phyloP scores from a whole-genome alignment of 352 stramenopile genomes.

The Phytophthora rubi region DNA sequence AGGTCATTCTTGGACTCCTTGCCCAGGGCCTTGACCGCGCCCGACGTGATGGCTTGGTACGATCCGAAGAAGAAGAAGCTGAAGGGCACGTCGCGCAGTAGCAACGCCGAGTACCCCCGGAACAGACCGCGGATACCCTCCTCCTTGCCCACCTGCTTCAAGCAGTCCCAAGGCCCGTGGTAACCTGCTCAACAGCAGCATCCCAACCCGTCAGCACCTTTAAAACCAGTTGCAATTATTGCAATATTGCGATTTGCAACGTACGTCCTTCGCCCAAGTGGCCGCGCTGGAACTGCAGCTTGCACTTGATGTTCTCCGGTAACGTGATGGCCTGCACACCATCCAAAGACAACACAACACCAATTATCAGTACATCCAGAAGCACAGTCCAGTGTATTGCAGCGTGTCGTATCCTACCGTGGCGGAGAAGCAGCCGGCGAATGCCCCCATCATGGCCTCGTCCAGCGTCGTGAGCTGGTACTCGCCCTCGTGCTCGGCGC shows the following conservation, averaged over 20 bases:
- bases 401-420: constrained; percentile 48
- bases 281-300: constrained; percentile 80
- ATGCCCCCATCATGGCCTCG: constrained; percentile 82
- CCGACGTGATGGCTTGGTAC: constrained; percentile 80
- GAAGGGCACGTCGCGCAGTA: constrained; percentile 90
- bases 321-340: constrained; percentile 75
- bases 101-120: constrained; percentile 79
- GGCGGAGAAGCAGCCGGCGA: constrained; percentile 85
- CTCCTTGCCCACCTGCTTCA: constrained; percentile 66
- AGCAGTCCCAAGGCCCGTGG: constrained; percentile 68
- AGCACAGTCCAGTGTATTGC: background rate
- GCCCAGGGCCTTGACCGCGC: constrained; percentile 47
- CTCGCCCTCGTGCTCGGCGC: constrained; percentile 49
- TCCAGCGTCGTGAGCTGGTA: constrained; percentile 81
- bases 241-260: constrained; percentile 15
- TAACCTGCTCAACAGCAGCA: constrained; percentile 43
- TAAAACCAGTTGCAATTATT: background rate
- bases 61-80: constrained; percentile 92
- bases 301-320: constrained; percentile 88
- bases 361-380: background rate
- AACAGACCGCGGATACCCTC: constrained; percentile 76
- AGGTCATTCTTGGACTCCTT: constrained; percentile 79
- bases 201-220: background rate
- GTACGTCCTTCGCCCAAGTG: constrained; percentile 66
- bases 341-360: background rate